A percentile compares a stretch with the other conserved stretches of the same genome.
phyloP scores from a whole-genome alignment of 371 early-diverging fungal species.

The Massospora cicadina region DNA sequence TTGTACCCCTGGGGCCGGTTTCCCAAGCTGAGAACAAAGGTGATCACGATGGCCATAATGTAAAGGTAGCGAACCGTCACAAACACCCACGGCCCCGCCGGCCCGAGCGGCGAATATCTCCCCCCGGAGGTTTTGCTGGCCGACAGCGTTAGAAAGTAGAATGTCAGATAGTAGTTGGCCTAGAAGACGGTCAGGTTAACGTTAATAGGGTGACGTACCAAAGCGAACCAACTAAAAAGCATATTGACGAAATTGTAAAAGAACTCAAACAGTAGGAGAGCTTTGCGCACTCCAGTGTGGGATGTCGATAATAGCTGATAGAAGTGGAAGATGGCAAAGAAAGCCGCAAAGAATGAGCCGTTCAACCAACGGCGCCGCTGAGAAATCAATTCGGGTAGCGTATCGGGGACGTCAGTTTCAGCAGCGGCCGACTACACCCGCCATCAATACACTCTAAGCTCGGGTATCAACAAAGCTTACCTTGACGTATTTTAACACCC shows the following conservation, averaged over 20 bases:
- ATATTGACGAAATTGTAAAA: slow-evolving; percentile 51
- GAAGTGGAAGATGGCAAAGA: slow-evolving; percentile 59
- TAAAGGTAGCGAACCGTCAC: slow-evolving; percentile 30
- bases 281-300: slow-evolving; percentile 36
- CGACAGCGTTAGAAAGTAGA: slow-evolving; percentile 46
- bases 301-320: slow-evolving; percentile 51
- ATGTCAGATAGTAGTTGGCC: slow-evolving; percentile 64
- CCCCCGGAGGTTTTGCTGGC: slow-evolving; percentile 6
- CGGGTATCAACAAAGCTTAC: background rate
- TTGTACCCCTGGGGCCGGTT: slow-evolving; percentile 61
- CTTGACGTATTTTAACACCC: slow-evolving; percentile 49
- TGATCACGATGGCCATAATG: slow-evolving; percentile 37
- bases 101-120: background rate
- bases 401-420: slow-evolving; percentile 51
- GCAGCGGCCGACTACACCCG: slow-evolving; percentile 37
- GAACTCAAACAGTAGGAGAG: slow-evolving; percentile 43
- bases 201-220: slow-evolving; percentile 13
- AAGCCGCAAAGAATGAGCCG: slow-evolving; percentile 49
- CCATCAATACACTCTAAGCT: background rate
- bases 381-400: slow-evolving; percentile 42
- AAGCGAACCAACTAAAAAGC: slow-evolving; percentile 59
- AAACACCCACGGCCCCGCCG: slow-evolving; percentile 13
- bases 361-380: slow-evolving; percentile 58
- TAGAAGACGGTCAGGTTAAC: slow-evolving; percentile 13
- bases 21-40: slow-evolving; percentile 56